phyloP scores from a whole-genome alignment of 2,329 filamentous ascomycete species.

The Bertia moriformis region DNA sequence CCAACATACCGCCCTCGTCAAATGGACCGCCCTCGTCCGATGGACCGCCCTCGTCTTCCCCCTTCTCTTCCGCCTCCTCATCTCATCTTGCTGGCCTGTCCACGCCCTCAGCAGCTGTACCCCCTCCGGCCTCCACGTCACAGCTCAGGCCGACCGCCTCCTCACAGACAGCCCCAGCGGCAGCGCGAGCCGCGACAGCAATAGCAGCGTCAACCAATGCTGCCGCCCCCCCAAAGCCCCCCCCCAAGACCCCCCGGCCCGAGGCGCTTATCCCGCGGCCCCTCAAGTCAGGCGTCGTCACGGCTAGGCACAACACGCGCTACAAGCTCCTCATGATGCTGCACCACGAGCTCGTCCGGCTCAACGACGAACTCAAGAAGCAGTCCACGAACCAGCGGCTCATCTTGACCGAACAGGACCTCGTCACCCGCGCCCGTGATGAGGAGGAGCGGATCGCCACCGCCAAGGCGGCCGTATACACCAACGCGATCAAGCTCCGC shows the following conservation, averaged over 20 bases:
- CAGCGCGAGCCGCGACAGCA: too few species aligned
- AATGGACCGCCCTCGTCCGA: background rate
- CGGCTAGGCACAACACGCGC: background rate
- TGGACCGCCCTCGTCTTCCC: background rate
- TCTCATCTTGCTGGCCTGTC: background rate
- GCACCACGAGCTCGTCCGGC: background rate
- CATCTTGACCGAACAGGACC: conserved; percentile 29
- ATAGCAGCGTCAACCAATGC: too few species aligned
- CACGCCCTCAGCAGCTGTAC: background rate
- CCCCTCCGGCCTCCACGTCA: too few species aligned
- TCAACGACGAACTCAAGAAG: background rate
- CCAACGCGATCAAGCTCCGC: conserved; percentile 69
- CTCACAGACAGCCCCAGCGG: too few species aligned
- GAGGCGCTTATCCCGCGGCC: background rate
- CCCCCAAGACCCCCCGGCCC: background rate
- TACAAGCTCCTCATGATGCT: background rate
- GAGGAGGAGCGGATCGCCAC: conserved; percentile 65
- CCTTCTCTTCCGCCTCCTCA: background rate
- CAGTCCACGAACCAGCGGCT: background rate
- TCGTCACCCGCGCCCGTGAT: conserved; percentile 57
- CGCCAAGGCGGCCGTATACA: conserved; percentile 58
- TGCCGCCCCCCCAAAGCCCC: too few species aligned
- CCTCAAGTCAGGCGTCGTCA: background rate
- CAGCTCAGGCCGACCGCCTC: too few species aligned
- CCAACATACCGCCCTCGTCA: background rate